phyloP scores from a whole-genome alignment of 78 protist species.

The Planoprotostelium fungivorum region DNA sequence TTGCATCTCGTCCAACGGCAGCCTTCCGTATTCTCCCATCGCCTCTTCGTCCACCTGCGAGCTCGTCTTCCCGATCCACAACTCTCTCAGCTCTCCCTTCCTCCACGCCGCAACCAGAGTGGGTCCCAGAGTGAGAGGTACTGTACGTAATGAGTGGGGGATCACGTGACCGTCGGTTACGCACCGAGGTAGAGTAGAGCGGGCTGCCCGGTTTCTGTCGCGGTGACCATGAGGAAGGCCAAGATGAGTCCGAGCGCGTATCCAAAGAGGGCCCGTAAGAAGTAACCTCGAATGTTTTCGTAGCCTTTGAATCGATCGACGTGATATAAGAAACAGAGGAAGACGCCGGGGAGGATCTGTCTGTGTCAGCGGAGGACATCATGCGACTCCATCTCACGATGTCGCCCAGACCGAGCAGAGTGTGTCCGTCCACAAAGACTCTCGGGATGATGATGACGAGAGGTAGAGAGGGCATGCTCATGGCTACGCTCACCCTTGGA shows the following conservation, averaged over 20 bases:
- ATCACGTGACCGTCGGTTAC: neutral
- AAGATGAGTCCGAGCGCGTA: neutral
- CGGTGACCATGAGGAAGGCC: neutral
- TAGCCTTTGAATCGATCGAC: neutral
- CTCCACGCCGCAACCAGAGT: neutral
- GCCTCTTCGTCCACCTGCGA: no score
- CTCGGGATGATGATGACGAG: constrained; percentile 5
- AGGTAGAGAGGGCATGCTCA: neutral
- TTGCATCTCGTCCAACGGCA: no score
- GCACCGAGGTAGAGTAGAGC: constrained; percentile 14
- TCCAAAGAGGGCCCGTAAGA: neutral
- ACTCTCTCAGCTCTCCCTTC: neutral
- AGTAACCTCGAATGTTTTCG: neutral
- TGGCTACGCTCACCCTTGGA: neutral
- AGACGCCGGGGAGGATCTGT: constrained; percentile 10
- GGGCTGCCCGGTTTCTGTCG: constrained; percentile 10
- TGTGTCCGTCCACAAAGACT: neutral
- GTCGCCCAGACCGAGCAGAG: constrained; percentile 13
- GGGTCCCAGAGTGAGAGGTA: neutral
- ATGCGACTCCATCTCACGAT: neutral
- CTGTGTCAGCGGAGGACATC: neutral
- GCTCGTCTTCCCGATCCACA: constrained; percentile 6
- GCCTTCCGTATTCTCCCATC: no score
- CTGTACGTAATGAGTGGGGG: neutral
- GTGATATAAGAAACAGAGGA: constrained; percentile 13